These are phyloP conservation scores for Cryptococcus hybrid DNA, from an alignment of 1,284 basidiomycete species.

Conservation along the genomic window DNA sequence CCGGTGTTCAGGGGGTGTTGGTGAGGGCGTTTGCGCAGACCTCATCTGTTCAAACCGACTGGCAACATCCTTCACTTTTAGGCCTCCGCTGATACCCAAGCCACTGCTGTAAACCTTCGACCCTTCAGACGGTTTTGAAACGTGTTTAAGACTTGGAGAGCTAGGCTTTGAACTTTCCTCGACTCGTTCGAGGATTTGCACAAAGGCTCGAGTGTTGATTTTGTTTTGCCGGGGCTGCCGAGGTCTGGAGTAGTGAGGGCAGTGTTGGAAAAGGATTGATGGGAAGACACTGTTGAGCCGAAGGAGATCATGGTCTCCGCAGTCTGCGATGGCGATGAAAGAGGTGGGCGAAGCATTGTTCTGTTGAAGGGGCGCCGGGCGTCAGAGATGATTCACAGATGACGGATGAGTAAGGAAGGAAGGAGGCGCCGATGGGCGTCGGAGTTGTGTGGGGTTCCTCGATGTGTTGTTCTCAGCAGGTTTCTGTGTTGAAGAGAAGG, in stretches of 20 bases:
- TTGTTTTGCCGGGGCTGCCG: conserved; percentile 8
- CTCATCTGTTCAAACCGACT: conserved; percentile 17
- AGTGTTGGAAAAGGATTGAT: conserved; percentile 17
- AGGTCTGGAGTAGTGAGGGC: conserved; percentile 31
- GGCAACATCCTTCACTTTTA: conserved; percentile 23
- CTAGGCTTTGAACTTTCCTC: background rate
- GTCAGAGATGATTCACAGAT: background rate
- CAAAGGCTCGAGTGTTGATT: conserved; percentile 17
- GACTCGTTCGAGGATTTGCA: conserved; percentile 16
- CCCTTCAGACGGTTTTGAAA: background rate
- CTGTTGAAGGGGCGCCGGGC: background rate
- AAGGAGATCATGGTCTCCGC: conserved; percentile 17
- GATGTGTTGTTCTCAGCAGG: no score
- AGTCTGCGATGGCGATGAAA: conserved; percentile 15
- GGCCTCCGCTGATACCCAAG: conserved; percentile 20
- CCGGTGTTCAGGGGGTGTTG: background rate
- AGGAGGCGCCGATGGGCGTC: no score
- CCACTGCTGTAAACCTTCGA: conserved; percentile 1
- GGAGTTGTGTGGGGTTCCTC: no score
- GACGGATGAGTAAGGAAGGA: background rate
- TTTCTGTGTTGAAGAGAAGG: no score
- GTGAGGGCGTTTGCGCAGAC: background rate
- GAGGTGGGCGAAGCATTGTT: conserved; percentile 1
- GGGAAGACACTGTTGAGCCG: conserved; percentile 17
- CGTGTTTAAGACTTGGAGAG: conserved; percentile 8